Evolutionary conservation across 2,329 filamentous ascomycete genomes (phyloP), one percentile per base, ranked within the genome.

Genomic region (Sporothrix schenckii): DNA sequence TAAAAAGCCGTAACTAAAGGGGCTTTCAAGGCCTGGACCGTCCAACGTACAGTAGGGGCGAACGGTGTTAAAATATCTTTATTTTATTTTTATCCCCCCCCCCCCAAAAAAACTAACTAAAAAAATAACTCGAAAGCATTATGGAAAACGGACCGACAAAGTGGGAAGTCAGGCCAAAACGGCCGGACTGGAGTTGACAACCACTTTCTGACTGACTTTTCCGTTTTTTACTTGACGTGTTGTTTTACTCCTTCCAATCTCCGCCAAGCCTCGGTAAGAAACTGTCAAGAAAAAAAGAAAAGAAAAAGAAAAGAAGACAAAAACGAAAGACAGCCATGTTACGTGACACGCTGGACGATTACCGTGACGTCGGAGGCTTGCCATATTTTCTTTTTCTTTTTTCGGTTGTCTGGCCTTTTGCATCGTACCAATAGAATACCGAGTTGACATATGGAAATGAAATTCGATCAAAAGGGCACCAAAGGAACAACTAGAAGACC

Each of bases 331-430:
- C 13, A 14, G 4, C 11, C 56, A 44, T 60, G 56, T 44, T 60
- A 44, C 56, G 56, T 60, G 56, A 41, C 56, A 60, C 56, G 56
- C 24, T 60, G 41, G 56, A 60, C 34, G 30, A 21, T 21, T 11
- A 34, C 9, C 6, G 56, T 60, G 34, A 24, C 56, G 56, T 60
- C 56, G 34, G 56, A 21, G 30, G 34, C 27, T 30, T 30, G 27
- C 4, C 27, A 30, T 30, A 30, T 30, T 30, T 30, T 30, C 27
- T 30, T 30, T 30, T 30, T 30, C 27, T 30, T 30, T 30, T 30
- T 5, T 30, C 4, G 27, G n/a, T n/a, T n/a, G n/a, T n/a, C n/a
- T n/a, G n/a, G 27, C 27, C 27, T 30, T 30, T 30, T 30, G 27
- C 27, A 30, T 30, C 27, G 27, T 30, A 3, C 27, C 27, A 30